Conservation (phyloP, 805 yeast species). For the Pichia exigua region DNA sequence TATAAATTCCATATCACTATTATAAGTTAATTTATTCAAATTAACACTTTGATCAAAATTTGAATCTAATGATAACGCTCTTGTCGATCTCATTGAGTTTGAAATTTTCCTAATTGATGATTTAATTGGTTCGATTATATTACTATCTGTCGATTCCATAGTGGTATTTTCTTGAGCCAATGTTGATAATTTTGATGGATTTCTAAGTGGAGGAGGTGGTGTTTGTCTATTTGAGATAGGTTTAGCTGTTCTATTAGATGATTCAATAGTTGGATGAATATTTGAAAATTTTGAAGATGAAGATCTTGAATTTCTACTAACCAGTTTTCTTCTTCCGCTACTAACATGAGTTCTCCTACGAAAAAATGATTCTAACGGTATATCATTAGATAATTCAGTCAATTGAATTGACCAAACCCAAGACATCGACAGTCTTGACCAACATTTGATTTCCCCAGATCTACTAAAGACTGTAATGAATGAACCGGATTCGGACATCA, state of each 20-base stretch:
- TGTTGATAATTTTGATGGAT: neutral
- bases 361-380: conserved; percentile 52
- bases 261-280: neutral
- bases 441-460: conserved; percentile 48
- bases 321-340: conserved; percentile 26
- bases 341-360: conserved; percentile 43
- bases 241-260: neutral
- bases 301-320: conserved; percentile 13
- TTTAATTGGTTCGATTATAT: neutral
- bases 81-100: neutral
- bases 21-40: conserved; percentile 22
- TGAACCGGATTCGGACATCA: conserved; percentile 52
- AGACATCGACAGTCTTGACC: conserved; percentile 45
- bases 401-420: conserved; percentile 50
- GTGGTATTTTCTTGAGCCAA: neutral
- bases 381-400: conserved; percentile 29
- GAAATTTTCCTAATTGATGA: neutral
- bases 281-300: neutral
- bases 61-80: conserved; percentile 28
- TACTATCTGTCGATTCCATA: neutral
- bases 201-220: neutral
- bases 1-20: conserved; percentile 38
- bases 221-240: neutral
- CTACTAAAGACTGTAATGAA: conserved; percentile 48
- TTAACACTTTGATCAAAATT: conserved; percentile 24